Percentiles rank a stretch among this genome's conserved stretches.
Evolutionary conservation across 371 early-diverging fungal species (phyloP).

Genomic region (Mortierella sp.): DNA sequence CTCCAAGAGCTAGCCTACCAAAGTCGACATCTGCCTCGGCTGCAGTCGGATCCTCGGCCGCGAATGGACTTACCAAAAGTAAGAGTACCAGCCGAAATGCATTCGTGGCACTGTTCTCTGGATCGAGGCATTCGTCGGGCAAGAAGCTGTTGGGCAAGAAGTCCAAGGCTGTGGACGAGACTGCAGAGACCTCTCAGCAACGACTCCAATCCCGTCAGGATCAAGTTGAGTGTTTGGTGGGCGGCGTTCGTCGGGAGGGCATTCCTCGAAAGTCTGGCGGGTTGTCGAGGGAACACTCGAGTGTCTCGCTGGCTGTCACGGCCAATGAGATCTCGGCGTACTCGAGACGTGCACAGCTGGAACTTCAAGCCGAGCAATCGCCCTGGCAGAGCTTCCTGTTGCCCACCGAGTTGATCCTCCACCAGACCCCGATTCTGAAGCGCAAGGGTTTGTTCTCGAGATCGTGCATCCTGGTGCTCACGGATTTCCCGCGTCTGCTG

Average conservation of each 20-base stretch:
- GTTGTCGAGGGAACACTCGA: slow-evolving; percentile 32
- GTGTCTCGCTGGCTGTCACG: slow-evolving; percentile 34
- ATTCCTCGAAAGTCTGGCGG: neutral
- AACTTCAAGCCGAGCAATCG: slow-evolving; percentile 34
- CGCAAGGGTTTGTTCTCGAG: slow-evolving; percentile 74
- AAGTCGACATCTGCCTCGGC: slow-evolving; percentile 24
- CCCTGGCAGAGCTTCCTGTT: slow-evolving; percentile 61
- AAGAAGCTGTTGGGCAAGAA: slow-evolving; percentile 30
- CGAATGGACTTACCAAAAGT: slow-evolving; percentile 36
- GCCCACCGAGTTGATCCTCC: slow-evolving; percentile 74
- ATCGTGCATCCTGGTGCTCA: slow-evolving; percentile 74
- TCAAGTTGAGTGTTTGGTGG: slow-evolving; percentile 17
- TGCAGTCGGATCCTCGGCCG: neutral
- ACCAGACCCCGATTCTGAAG: slow-evolving; percentile 69
- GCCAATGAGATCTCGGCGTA: slow-evolving; percentile 57
- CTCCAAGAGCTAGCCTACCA: neutral
- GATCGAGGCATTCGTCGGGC: slow-evolving; percentile 17
- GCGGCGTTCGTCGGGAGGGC: slow-evolving; percentile 5
- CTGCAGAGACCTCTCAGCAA: slow-evolving; percentile 5
- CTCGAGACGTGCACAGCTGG: slow-evolving; percentile 31
- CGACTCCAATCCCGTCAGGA: neutral
- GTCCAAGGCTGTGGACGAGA: slow-evolving; percentile 7
- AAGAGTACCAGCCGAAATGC: slow-evolving; percentile 40
- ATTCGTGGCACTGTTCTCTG: slow-evolving; percentile 31
- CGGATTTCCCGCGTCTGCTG: slow-evolving; percentile 77